Percentiles rank a stretch among this genome's conserved stretches.
Evolutionary conservation across 2,329 filamentous ascomycete genomes (phyloP).

Genomic region (Cadophora sp.): DNA sequence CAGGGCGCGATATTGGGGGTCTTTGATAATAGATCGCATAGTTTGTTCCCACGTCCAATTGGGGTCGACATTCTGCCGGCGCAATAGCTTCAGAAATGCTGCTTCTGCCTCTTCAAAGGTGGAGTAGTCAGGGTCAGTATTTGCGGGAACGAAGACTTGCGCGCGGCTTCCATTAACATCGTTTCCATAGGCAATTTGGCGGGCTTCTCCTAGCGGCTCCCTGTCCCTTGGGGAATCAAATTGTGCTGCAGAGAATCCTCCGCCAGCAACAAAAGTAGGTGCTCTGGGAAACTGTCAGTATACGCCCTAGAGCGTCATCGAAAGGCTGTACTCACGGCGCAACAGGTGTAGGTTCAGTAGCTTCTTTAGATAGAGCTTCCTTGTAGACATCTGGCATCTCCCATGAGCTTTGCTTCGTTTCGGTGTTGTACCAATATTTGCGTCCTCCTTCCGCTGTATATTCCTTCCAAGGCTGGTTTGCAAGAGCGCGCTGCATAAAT

Average conservation of each 20-base stretch:
- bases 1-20: conserved; percentile 90
- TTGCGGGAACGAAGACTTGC: conserved; percentile 67
- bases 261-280: conserved; percentile 52
- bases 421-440: conserved; percentile 95
- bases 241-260: conserved; percentile 45
- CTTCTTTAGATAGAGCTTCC: conserved; percentile 69
- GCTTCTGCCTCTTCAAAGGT: conserved; percentile 88
- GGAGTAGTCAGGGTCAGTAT: conserved; percentile 78
- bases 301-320: no score
- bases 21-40: conserved; percentile 84
- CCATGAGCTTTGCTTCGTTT: conserved; percentile 93
- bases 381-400: conserved; percentile 88
- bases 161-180: conserved; percentile 55
- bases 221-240: conserved; percentile 46
- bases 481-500: conserved; percentile 70
- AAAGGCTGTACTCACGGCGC: conserved; percentile 50
- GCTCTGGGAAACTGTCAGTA: conserved; percentile 24
- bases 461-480: conserved; percentile 90
- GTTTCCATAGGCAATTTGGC: conserved; percentile 63
- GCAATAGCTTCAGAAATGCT: conserved; percentile 90
- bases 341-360: conserved; percentile 49
- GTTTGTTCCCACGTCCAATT: conserved; percentile 95
- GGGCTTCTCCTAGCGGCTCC: conserved; percentile 57
- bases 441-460: conserved; percentile 85
- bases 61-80: conserved; percentile 82